These are phyloP conservation scores for Annulohypoxylon maeteangense DNA, from an alignment of 495 filamentous ascomycete species.

Conservation along the genomic window DNA sequence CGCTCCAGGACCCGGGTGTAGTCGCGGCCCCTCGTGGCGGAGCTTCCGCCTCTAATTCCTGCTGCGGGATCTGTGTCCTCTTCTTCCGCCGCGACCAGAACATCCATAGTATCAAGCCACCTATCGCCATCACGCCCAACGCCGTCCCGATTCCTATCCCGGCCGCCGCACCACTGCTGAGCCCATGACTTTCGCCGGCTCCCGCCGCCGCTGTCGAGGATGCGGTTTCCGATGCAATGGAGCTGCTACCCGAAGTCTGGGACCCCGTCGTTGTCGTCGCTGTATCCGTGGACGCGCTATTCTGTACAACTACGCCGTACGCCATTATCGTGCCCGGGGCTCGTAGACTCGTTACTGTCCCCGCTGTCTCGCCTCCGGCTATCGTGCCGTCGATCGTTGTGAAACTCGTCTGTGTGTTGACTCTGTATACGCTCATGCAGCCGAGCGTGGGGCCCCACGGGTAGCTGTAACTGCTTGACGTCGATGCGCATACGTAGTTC, in stretches of 20 bases:
- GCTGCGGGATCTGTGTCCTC: conserved; percentile 1
- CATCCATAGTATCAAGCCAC: conserved; percentile 15
- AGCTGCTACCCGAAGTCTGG: background rate
- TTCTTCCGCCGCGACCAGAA: conserved; percentile 26
- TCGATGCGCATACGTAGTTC: conserved; percentile 32
- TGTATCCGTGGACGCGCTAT: background rate
- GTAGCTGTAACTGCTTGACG: conserved; percentile 32
- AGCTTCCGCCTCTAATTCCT: background rate
- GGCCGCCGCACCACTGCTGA: conserved; percentile 18
- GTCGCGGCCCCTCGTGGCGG: background rate
- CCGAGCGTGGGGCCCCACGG: conserved; percentile 31
- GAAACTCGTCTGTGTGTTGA: conserved; percentile 25
- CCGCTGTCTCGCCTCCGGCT: conserved; percentile 19
- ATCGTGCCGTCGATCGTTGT: conserved; percentile 34
- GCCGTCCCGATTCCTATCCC: conserved; percentile 29
- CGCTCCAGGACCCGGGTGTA: conserved; percentile 3
- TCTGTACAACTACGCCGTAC: conserved; percentile 29
- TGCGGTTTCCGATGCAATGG: conserved; percentile 21
- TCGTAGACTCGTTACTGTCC: background rate
- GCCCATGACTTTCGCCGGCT: background rate
- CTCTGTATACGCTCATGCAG: conserved; percentile 31
- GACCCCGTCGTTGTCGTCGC: background rate
- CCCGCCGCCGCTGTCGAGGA: conserved; percentile 2
- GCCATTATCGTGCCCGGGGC: conserved; percentile 38
- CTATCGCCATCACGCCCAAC: conserved; percentile 16